phyloP scores from a whole-genome alignment of 1,139 yeast genomes.

The Geotrichum histeridarum region DNA sequence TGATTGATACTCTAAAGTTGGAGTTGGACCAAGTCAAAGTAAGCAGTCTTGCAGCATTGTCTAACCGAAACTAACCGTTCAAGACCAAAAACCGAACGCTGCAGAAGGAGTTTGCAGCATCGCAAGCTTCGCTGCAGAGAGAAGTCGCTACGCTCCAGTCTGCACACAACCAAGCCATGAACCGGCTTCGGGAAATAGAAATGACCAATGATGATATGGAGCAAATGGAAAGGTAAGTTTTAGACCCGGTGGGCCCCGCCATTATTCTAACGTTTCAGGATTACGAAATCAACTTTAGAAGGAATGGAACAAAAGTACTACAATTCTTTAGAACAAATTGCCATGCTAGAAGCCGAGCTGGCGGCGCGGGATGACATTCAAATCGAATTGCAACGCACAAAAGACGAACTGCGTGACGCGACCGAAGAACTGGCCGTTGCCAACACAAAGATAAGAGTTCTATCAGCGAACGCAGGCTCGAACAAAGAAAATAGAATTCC shows the following conservation, averaged over 20 bases:
- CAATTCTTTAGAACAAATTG: conserved; percentile 33
- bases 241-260: background rate
- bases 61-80: background rate
- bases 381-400: conserved; percentile 35
- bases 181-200: conserved; percentile 38
- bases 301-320: conserved; percentile 35
- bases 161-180: conserved; percentile 30
- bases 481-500: background rate
- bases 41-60: conserved; percentile 3
- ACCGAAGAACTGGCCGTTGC: conserved; percentile 33
- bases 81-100: conserved; percentile 27
- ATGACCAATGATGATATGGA: conserved; percentile 41
- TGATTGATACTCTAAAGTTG: conserved; percentile 25
- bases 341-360: conserved; percentile 36
- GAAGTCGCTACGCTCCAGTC: conserved; percentile 31
- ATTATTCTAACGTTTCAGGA: conserved; percentile 19
- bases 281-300: conserved; percentile 32
- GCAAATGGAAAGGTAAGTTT: conserved; percentile 20
- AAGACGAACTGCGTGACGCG: conserved; percentile 36
- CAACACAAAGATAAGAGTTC: conserved; percentile 23
- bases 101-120: conserved; percentile 31
- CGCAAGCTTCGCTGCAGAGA: conserved; percentile 30
- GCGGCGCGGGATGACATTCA: conserved; percentile 29
- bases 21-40: conserved; percentile 31
- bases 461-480: conserved; percentile 16